Base-by-base conservation (phyloP, 345 rosid genomes). In the Limnanthes douglasii region DNA sequence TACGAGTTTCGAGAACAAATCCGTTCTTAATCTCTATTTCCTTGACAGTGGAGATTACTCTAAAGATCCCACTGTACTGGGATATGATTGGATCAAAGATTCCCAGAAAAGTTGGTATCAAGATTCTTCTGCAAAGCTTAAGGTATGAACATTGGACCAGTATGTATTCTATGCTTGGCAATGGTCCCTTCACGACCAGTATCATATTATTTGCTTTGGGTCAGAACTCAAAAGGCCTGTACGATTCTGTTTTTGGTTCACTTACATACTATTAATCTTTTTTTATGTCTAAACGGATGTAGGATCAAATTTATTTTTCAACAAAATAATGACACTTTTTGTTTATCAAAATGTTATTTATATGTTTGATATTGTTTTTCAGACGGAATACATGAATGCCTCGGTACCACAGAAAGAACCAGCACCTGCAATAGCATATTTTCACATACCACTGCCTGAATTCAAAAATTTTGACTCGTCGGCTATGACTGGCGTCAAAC, bases 401-500 rank as follows among this genome's bases (percentile, higher is more conserved):
- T 93, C 93, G 15, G 29, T 33, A 12, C 55, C 75, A 16, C 83
- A 72, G 52, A 68, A 66, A 34, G 65, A 46, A 33, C 48, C 72
- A 5, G 97, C 97, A 13, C 90, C 95, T 0, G 95, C 90, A 10
- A 78, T 88, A 17, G 95, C 51, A 6, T 82, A 65, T 64, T 65
- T 88, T 55, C 97, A 88, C 68, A 88, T 88, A 33, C 97, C 95
- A 0, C 45, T 82, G 68, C 93, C 95, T 10, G 97, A 88, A 49
- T 79, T 75, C 37, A 21, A 48, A 22, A 43, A 43, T 13, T 73
- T 88, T 17, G 74, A 62, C 31, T 42, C 70, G n/a, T 53, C 93
- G 1, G 62, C 59, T 63, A 70, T 72, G 1, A 73, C 63, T 5
- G 95, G 97, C 12, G 81, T 62, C 30, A 73, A 38, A 52, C 93